Conservation (phyloP, 2,329 filamentous ascomycete species). For the Aspergillus tanneri region DNA sequence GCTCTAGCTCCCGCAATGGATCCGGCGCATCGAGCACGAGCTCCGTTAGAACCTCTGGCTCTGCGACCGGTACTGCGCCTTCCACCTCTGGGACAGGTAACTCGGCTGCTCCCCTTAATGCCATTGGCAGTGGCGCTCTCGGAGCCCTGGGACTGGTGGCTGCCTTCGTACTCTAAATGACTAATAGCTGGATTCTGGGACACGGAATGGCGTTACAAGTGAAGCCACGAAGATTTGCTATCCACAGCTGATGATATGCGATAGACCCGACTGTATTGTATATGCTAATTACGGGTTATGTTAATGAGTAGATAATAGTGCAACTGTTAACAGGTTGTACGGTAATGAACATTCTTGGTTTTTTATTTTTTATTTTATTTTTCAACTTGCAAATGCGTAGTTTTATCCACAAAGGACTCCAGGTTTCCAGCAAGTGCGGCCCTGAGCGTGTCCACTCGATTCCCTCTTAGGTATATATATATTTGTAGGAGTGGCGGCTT, state of each 20-base stretch:
- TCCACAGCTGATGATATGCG: constrained; percentile 4
- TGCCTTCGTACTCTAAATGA: constrained; percentile 40
- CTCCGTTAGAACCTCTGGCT: constrained; percentile 16
- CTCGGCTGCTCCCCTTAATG: constrained; percentile 32
- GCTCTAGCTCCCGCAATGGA: constrained; percentile 16
- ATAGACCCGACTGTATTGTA: constrained; percentile 16
- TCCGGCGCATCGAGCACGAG: constrained; percentile 15
- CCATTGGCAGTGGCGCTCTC: constrained; percentile 32
- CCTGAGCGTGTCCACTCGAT: too few species aligned
- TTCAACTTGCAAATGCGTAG: too few species aligned
- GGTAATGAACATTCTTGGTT: too few species aligned
- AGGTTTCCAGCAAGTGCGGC: too few species aligned
- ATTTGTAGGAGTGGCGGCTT: too few species aligned
- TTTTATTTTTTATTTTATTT: too few species aligned
- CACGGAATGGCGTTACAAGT: constrained; percentile 5
- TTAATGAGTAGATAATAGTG: constrained; percentile 13
- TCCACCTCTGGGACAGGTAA: constrained; percentile 18
- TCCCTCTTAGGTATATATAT: too few species aligned
- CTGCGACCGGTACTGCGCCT: constrained; percentile 15
- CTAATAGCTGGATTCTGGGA: constrained; percentile 4
- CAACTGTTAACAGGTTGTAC: too few species aligned
- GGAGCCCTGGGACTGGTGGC: constrained; percentile 46
- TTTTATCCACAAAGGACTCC: too few species aligned
- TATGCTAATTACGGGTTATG: constrained; percentile 10
- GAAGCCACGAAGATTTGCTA: constrained; percentile 6